These are phyloP conservation scores for Arachnomyces sp. DNA, from an alignment of 2,329 filamentous ascomycete species.

Conservation along the genomic window DNA sequence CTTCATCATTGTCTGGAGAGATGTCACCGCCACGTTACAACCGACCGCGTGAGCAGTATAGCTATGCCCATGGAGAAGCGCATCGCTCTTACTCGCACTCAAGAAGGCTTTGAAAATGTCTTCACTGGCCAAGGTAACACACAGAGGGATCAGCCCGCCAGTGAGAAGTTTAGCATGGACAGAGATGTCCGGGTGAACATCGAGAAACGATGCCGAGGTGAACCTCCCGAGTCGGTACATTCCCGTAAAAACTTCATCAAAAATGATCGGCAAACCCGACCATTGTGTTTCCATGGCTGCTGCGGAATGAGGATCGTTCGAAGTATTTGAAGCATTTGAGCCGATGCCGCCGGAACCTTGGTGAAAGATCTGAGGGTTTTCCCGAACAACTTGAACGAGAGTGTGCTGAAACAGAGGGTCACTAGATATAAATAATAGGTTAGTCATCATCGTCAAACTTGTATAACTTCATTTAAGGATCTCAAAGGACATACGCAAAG, in stretches of 20 bases:
- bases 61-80: slow-evolving; percentile 74
- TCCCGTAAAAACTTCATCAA: slow-evolving; percentile 84
- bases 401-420: slow-evolving; percentile 74
- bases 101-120: slow-evolving; percentile 65
- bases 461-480: slow-evolving; percentile 1
- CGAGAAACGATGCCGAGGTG: slow-evolving; percentile 62
- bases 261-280: slow-evolving; percentile 69
- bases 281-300: slow-evolving; percentile 38
- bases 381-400: slow-evolving; percentile 60
- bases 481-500: slow-evolving; percentile 53
- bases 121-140: slow-evolving; percentile 66
- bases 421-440: slow-evolving; percentile 31
- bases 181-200: slow-evolving; percentile 62
- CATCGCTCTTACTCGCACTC: slow-evolving; percentile 67
- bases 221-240: slow-evolving; percentile 72
- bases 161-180: slow-evolving; percentile 81
- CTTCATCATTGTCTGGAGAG: slow-evolving; percentile 51
- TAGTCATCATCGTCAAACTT: slow-evolving; percentile 1
- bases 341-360: slow-evolving; percentile 6
- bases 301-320: slow-evolving; percentile 11
- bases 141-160: slow-evolving; percentile 69
- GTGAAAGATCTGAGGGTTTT: slow-evolving; percentile 50
- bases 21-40: slow-evolving; percentile 67
- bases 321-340: slow-evolving; percentile 9
- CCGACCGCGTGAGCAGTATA: slow-evolving; percentile 80